A percentile compares a stretch with the other conserved stretches of the same genome.
These are phyloP conservation scores for Coniochaeta sp. DNA, from an alignment of 2,329 filamentous ascomycete species.

Conservation along the genomic window DNA sequence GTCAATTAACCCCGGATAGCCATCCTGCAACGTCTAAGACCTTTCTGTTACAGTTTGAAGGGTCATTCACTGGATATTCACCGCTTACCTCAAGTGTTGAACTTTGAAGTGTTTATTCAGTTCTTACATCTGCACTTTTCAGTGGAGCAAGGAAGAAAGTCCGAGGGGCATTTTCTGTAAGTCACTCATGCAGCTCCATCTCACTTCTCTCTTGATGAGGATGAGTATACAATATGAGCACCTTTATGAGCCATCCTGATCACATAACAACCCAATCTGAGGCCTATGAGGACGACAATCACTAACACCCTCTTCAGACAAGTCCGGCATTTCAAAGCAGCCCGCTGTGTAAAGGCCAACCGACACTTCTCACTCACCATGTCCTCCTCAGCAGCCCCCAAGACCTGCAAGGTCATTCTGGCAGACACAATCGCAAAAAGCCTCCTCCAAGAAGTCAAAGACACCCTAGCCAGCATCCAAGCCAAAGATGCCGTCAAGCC, in stretches of 20 bases:
- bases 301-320: neutral
- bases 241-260: neutral
- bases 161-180: neutral
- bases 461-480: slow-evolving; percentile 65
- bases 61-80: neutral
- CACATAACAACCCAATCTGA: neutral
- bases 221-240: neutral
- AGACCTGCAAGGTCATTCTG: slow-evolving; percentile 88
- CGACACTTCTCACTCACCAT: slow-evolving; percentile 17
- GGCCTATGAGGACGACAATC: neutral
- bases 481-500: slow-evolving; percentile 51
- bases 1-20: neutral
- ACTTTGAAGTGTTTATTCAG: neutral
- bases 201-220: neutral
- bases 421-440: slow-evolving; percentile 81
- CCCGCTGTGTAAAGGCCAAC: neutral
- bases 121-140: neutral
- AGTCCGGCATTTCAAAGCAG: neutral
- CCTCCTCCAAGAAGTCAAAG: slow-evolving; percentile 69
- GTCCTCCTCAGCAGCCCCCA: slow-evolving; percentile 38
- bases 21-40: neutral
- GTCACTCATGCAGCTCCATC: neutral
- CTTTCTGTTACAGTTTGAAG: neutral
- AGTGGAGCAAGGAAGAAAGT: neutral
- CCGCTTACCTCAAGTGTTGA: neutral